phyloP scores from a whole-genome alignment of 2,329 filamentous ascomycete species.

The Talaromyces islandicus region DNA sequence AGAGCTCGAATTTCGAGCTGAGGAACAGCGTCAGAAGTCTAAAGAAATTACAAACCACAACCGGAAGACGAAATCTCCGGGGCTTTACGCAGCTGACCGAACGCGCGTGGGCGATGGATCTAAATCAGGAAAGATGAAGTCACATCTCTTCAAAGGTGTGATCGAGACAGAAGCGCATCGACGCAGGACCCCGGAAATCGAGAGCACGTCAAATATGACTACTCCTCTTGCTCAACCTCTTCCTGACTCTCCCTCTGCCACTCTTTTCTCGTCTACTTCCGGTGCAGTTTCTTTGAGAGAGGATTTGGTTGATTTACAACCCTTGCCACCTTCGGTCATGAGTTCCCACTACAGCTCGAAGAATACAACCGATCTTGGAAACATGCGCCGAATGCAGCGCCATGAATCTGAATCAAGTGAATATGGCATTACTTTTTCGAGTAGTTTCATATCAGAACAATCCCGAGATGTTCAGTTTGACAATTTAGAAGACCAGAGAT shows the following conservation, averaged over 20 bases:
- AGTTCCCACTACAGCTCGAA: slow-evolving; percentile 28
- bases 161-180: slow-evolving; percentile 30
- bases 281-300: slow-evolving; percentile 25
- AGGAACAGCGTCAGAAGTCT: slow-evolving; percentile 21
- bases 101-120: slow-evolving; percentile 23
- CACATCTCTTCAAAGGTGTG: slow-evolving; percentile 38
- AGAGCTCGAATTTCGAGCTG: slow-evolving; percentile 40
- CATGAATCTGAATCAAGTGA: slow-evolving; percentile 21
- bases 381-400: slow-evolving; percentile 16
- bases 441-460: slow-evolving; percentile 19
- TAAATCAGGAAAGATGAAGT: slow-evolving; percentile 35
- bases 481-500: slow-evolving; percentile 28
- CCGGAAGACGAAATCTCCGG: slow-evolving; percentile 24
- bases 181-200: slow-evolving; percentile 30
- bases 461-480: slow-evolving; percentile 16
- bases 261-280: slow-evolving; percentile 21
- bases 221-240: slow-evolving; percentile 50
- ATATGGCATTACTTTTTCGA: slow-evolving; percentile 14
- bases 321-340: slow-evolving; percentile 38
- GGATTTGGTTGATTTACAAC: slow-evolving; percentile 32
- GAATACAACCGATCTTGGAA: slow-evolving; percentile 16
- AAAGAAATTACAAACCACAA: slow-evolving; percentile 17
- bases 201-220: slow-evolving; percentile 51
- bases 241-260: slow-evolving; percentile 31
- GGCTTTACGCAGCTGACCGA: slow-evolving; percentile 22